Base-by-base conservation (phyloP, 2,329 filamentous ascomycete species). In the Talaromyces sp. region DNA sequence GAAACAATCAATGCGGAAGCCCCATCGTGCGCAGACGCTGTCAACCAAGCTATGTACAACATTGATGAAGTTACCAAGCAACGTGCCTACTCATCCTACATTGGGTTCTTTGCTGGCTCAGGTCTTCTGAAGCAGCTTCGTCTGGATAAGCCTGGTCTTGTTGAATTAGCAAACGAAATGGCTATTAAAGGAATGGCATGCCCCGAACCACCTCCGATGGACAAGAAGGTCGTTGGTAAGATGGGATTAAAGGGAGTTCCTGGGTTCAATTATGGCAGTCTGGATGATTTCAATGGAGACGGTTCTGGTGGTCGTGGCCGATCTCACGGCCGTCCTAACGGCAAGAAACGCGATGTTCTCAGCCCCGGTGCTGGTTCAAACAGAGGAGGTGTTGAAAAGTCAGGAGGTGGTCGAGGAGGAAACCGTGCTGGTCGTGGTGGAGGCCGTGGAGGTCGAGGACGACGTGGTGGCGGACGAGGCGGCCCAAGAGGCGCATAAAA, bases 161-260 rank as follows among this genome's bases (percentile, higher is more conserved):
- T 73, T 2, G 62, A 65, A 44, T 62, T 71, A 41, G 72, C 70
- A n/a, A 75, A 75, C 22, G 58, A 66, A 9, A 52, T 74, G 46
- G 72, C 72, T 2, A 58, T 72, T 3, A 44, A 71, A 5, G 72
- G 66, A 10, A 72, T 75, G 65, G 63, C 60, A 11, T 74, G 71
- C 45, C 68, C 67, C 3, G 72, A 74, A 46, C 63, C 69, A 27
- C 72, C 72, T 1, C 56, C 63, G 8, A 66, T 75, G 66, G 68
- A 74, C 29, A 74, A 68, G 54, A 69, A 65, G 55, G 62, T 68
- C 24, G 51, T 74, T 47, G 68, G 66, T 41, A 75, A 74, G 57
- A 75, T 75, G 72, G 72, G 71, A 0, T 42, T 74, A 49, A 74
- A 74, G 58, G 67, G 67, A 43, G 65, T 72, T 22, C 65, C 66